These are phyloP conservation scores for Linnemannia zychae DNA, from an alignment of 192 early-diverging fungal species.

Conservation along the genomic window DNA sequence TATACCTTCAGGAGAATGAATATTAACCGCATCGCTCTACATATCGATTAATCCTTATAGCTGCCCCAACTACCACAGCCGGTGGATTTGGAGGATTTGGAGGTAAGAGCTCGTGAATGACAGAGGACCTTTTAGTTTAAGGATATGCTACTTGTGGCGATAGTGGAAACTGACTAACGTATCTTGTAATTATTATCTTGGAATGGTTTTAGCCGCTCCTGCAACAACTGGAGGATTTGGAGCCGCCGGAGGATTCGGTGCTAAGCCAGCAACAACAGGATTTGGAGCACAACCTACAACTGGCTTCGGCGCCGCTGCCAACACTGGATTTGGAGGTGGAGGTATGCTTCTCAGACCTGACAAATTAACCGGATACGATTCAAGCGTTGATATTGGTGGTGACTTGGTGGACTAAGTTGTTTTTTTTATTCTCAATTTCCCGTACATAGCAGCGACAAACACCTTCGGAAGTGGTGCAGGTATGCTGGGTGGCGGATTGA, in stretches of 20 bases:
- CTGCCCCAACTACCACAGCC: conserved; percentile 7
- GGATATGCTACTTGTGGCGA: too few relatives aligned
- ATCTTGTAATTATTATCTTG: background rate
- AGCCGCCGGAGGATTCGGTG: conserved; percentile 41
- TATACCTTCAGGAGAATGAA: background rate
- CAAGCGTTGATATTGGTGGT: background rate
- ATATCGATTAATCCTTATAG: background rate
- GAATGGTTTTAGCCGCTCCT: conserved; percentile 6
- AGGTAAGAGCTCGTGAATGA: conserved; percentile 18
- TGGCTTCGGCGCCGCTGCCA: conserved; percentile 41
- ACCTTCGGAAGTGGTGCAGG: conserved; percentile 40
- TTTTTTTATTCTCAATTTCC: background rate
- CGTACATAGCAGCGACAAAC: conserved; percentile 16
- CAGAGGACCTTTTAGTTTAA: too few relatives aligned
- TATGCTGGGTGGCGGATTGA: conserved; percentile 33
- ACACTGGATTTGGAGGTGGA: conserved; percentile 40
- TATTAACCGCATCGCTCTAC: background rate
- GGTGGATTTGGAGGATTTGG: conserved; percentile 55
- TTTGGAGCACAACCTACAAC: conserved; percentile 36
- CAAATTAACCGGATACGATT: background rate
- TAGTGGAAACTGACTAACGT: background rate
- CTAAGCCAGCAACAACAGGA: conserved; percentile 42
- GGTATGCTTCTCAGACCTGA: background rate
- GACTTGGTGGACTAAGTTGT: background rate
- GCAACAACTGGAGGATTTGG: conserved; percentile 44